Conservation (phyloP, 139 green algal species). For the Choricystis sp. region DNA sequence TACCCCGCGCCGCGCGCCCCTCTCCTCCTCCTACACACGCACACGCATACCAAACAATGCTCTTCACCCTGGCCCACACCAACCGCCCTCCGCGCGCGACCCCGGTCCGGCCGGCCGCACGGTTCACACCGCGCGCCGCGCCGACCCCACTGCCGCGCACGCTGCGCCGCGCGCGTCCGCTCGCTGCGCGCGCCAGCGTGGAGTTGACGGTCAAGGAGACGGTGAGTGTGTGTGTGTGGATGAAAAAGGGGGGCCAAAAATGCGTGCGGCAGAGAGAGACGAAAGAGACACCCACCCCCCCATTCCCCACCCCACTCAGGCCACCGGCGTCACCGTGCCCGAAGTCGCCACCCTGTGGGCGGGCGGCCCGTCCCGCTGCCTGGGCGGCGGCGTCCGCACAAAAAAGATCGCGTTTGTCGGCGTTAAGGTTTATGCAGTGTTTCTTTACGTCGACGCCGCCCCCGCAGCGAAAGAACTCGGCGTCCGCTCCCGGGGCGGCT, state of each 20-base stretch:
- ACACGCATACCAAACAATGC: too few relatives aligned
- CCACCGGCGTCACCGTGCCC: slow-evolving; percentile 13
- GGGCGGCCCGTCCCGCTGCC: slow-evolving; percentile 24
- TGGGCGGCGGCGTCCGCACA: slow-evolving; percentile 30
- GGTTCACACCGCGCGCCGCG: too few relatives aligned
- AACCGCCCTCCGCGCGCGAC: too few relatives aligned
- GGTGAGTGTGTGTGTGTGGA: background rate
- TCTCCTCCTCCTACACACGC: too few relatives aligned
- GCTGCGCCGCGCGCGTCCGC: background rate
- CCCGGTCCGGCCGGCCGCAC: too few relatives aligned
- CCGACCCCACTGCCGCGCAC: too few relatives aligned
- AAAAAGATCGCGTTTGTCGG: slow-evolving; percentile 51
- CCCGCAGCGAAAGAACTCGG: slow-evolving; percentile 43
- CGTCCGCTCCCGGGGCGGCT: slow-evolving; percentile 19
- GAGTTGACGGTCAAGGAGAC: background rate
- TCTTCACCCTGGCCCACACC: too few relatives aligned
- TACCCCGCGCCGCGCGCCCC: too few relatives aligned
- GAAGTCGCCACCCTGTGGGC: slow-evolving; percentile 12
- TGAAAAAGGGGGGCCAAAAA: too few relatives aligned
- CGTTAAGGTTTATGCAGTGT: slow-evolving; percentile 47
- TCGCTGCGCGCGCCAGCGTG: background rate
- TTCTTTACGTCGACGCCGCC: slow-evolving; percentile 45
- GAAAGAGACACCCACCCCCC: too few relatives aligned
- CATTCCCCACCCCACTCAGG: background rate
- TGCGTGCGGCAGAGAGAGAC: too few relatives aligned